phyloP scores from a whole-genome alignment of 2,329 filamentous ascomycete species.

The Cordyceps pruinosa region DNA sequence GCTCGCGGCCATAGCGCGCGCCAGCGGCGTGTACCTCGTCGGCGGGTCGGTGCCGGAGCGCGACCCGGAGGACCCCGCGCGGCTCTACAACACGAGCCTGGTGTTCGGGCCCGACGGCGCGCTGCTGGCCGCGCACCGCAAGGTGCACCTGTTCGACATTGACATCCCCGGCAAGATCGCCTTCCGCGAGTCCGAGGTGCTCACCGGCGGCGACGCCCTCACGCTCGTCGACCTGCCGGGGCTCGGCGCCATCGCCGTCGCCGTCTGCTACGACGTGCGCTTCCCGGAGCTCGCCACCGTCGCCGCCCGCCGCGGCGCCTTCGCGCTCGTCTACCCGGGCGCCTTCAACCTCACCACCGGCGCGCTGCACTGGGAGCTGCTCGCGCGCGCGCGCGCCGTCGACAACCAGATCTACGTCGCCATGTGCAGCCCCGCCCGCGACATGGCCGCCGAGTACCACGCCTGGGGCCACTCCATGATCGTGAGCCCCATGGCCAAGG shows the following conservation, averaged over 20 bases:
- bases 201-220: constrained; percentile 76
- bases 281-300: constrained; percentile 92
- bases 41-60: constrained; percentile 91
- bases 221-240: constrained; percentile 81
- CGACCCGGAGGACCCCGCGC: constrained; percentile 40
- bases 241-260: constrained; percentile 80
- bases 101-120: constrained; percentile 71
- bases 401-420: constrained; percentile 95
- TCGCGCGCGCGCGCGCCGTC: constrained; percentile 74
- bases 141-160: constrained; percentile 96
- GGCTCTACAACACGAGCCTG: constrained; percentile 87
- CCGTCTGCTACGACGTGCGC: constrained; percentile 96
- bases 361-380: constrained; percentile 81
- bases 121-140: constrained; percentile 84
- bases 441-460: constrained; percentile 66
- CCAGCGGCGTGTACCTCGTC: constrained; percentile 73
- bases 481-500: constrained; percentile 76
- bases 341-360: constrained; percentile 96
- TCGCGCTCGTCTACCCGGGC: constrained; percentile 87
- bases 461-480: constrained; percentile 91
- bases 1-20: constrained; percentile 69
- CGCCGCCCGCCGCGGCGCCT: constrained; percentile 77
- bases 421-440: constrained; percentile 83
- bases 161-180: constrained; percentile 91
- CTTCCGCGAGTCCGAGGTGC: constrained; percentile 85